Conservation (phyloP, 805 yeast genomes). For the Yamadazyma sp. region DNA sequence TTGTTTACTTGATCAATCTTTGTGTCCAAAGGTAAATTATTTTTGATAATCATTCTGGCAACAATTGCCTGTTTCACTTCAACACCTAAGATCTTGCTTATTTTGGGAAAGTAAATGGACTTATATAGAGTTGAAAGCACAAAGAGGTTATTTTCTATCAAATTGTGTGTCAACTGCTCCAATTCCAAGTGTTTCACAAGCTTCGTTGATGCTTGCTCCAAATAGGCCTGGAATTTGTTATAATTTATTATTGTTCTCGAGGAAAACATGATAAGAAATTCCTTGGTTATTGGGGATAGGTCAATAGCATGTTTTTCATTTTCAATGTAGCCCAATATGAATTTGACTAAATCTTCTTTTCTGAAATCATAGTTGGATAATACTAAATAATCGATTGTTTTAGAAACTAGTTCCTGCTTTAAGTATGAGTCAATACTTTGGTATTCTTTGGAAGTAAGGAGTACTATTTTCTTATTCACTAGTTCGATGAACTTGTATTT, state of each 20-base stretch:
- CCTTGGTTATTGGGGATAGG: constrained; percentile 6
- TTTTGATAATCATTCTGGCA: constrained; percentile 33
- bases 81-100: constrained; percentile 14
- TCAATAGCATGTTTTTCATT: constrained; percentile 1
- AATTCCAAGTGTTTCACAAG: constrained; percentile 14
- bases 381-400: constrained; percentile 31
- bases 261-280: constrained; percentile 9
- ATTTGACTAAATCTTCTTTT: constrained; percentile 24
- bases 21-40: constrained; percentile 30
- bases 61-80: constrained; percentile 27
- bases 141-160: constrained; percentile 33
- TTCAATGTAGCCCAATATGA: constrained; percentile 4
- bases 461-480: constrained; percentile 32
- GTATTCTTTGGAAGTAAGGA: constrained; percentile 17
- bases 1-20: constrained; percentile 34
- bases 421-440: constrained; percentile 4
- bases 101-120: constrained; percentile 24
- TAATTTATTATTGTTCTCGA: constrained; percentile 19
- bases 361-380: constrained; percentile 36
- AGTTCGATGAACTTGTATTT: constrained; percentile 24
- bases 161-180: constrained; percentile 20
- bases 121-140: constrained; percentile 30
- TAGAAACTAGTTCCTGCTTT: constrained; percentile 19
- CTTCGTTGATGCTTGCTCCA: constrained; percentile 4
- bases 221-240: constrained; percentile 16